These are phyloP conservation scores for Fusarium protoensiforme DNA, from an alignment of 2,329 filamentous ascomycete genomes.

Conservation along the genomic window DNA sequence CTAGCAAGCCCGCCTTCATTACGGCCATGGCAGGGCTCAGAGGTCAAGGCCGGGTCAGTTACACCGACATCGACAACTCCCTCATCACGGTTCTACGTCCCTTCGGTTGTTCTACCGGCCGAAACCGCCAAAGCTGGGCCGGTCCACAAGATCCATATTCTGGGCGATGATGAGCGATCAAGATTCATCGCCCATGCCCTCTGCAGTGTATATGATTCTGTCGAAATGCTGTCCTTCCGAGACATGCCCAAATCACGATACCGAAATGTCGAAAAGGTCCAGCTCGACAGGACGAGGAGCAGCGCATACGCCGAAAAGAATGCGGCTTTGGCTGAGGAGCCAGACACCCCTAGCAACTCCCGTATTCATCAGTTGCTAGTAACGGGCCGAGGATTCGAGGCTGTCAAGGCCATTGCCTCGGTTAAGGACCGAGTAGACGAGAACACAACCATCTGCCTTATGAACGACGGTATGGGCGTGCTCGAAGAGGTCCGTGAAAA, in stretches of 20 bases:
- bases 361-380: constrained; percentile 79
- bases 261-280: constrained; percentile 43
- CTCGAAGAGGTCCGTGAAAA: constrained; percentile 79
- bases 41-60: constrained; percentile 10
- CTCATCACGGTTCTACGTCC: constrained; percentile 46
- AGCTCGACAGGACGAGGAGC: constrained; percentile 30
- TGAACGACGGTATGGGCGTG: constrained; percentile 86
- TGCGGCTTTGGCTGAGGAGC: constrained; percentile 16
- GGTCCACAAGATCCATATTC: constrained; percentile 54
- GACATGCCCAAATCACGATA: constrained; percentile 44
- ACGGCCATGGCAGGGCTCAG: constrained; percentile 36
- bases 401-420: constrained; percentile 64
- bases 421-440: constrained; percentile 75
- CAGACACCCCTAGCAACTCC: constrained; percentile 49
- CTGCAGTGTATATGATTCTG: constrained; percentile 54
- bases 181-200: constrained; percentile 55
- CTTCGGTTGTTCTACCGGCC: constrained; percentile 50
- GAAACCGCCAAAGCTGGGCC: constrained; percentile 46
- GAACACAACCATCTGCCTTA: constrained; percentile 77
- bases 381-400: constrained; percentile 67
- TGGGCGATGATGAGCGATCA: constrained; percentile 55
- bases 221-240: constrained; percentile 49
- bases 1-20: constrained; percentile 18
- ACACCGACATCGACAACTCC: constrained; percentile 24
- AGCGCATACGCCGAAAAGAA: constrained; percentile 36